phyloP scores from a whole-genome alignment of 495 filamentous ascomycete species.

The Podospora comata region DNA sequence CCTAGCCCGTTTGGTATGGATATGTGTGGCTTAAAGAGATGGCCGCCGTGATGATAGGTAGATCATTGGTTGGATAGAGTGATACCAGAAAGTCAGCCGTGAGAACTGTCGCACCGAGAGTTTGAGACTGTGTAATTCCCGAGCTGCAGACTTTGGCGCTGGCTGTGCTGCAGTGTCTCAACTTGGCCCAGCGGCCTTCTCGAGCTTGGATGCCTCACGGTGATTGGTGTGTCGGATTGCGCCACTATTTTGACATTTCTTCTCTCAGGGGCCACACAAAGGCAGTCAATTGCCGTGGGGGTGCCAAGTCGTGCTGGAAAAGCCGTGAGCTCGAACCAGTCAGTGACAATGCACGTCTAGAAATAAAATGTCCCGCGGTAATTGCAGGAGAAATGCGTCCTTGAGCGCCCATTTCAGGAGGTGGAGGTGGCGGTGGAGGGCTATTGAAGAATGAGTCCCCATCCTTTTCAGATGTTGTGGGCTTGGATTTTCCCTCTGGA shows the following conservation, averaged over 20 bases:
- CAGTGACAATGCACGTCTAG: background rate
- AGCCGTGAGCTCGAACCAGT: background rate
- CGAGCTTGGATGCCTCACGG: background rate
- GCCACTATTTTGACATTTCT: constrained; percentile 2
- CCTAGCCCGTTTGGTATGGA: no score
- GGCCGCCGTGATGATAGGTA: background rate
- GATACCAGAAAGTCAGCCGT: no score
- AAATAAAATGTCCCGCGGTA: background rate
- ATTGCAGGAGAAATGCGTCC: background rate
- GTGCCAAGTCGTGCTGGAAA: background rate
- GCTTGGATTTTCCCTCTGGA: background rate
- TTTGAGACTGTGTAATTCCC: background rate
- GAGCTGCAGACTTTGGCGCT: constrained; percentile 1
- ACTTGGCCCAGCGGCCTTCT: background rate
- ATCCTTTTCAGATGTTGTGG: background rate
- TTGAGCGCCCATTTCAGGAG: background rate
- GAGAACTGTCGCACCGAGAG: background rate
- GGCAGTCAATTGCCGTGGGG: background rate
- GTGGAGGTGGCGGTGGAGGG: background rate
- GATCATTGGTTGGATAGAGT: background rate
- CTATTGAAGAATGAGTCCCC: background rate
- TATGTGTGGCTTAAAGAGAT: no score
- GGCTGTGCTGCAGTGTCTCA: constrained; percentile 3
- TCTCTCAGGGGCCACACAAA: background rate
- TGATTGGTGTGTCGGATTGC: constrained; percentile 5